Evolutionary conservation across 2,329 filamentous ascomycete genomes (phyloP), one percentile per base, ranked within the genome.

Genomic region (Colletotrichum salicis): DNA sequence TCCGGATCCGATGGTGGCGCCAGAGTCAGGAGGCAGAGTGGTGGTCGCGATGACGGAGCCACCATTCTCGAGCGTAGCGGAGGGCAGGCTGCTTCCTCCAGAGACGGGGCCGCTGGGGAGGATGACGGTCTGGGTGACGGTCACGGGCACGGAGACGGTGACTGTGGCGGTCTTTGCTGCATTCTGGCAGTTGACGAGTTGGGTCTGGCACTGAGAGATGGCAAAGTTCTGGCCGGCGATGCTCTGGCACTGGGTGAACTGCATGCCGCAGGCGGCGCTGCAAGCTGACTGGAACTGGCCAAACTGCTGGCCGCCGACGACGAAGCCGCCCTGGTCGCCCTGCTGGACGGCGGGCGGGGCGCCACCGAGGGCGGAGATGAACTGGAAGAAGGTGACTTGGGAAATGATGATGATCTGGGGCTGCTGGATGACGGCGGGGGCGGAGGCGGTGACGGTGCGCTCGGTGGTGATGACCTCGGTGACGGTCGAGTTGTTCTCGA

Each of bases 121-220:
- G 31, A 74, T 22, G 33, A 74, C 73, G 11, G 73, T 74, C 64
- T 72, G 71, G 11, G 71, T 74, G 10, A 73, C 31, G n/a, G 73
- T 73, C 27, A 59, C 70, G 22, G 72, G 72, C 15, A 73, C 73
- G 7, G 71, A 51, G 27, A 73, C 71, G 3, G 71, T 73, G n/a
- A 72, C 67, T 15, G 71, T 74, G n/a, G 67, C 71, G 29, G 67
- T 73, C 52, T 67, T 73, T 11, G 73, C 73, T 12, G 73, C 67
- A 52, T 64, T 67, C 52, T 73, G 64, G 71, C 73, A 74, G 31
- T 68, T 68, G 12, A 71, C 27, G 22, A 73, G 59, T 37, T 74
- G 73, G 22, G 73, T 71, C 71, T 73, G 71, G 68, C 73, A 74
- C 67, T 74, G 73, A 7, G 73, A 73, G n/a, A 74, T 52, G 59